These are phyloP conservation scores for Allomyces javanicus DNA, from an alignment of 192 early-diverging fungal species.

Conservation along the genomic window DNA sequence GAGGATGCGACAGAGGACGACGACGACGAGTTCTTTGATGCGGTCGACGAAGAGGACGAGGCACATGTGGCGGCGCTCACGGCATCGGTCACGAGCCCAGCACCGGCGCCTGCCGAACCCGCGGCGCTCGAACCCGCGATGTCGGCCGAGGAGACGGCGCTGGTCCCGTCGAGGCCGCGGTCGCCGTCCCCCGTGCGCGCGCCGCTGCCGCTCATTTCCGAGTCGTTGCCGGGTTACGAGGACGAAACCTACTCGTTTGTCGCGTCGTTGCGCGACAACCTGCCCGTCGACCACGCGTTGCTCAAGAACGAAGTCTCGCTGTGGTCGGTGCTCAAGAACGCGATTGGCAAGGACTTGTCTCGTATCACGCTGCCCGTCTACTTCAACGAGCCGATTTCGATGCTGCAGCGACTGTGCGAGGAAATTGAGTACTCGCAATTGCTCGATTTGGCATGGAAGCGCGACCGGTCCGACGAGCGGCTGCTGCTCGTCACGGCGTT, in stretches of 20 bases:
- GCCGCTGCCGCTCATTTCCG: background rate
- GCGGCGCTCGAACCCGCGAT: background rate
- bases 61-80: background rate
- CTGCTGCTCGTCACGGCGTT: constrained; percentile 66
- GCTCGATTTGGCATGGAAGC: constrained; percentile 43
- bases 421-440: constrained; percentile 72
- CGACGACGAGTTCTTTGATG: constrained; percentile 22
- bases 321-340: constrained; percentile 73
- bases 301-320: constrained; percentile 33
- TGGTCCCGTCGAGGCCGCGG: background rate
- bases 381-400: constrained; percentile 8
- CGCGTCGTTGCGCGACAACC: constrained; percentile 13
- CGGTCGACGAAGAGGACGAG: constrained; percentile 5
- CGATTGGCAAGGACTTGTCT: constrained; percentile 68
- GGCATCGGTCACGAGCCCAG: background rate
- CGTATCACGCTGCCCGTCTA: constrained; percentile 71
- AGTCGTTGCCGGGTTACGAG: background rate
- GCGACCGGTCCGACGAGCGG: constrained; percentile 34
- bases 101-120: background rate
- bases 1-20: constrained; percentile 9
- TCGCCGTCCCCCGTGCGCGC: background rate
- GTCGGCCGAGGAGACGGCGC: background rate
- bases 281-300: constrained; percentile 27
- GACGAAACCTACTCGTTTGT: background rate
- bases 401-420: constrained; percentile 58